These are phyloP conservation scores for Pseudonectria buxi DNA, from an alignment of 2,329 filamentous ascomycete species.

Conservation along the genomic window DNA sequence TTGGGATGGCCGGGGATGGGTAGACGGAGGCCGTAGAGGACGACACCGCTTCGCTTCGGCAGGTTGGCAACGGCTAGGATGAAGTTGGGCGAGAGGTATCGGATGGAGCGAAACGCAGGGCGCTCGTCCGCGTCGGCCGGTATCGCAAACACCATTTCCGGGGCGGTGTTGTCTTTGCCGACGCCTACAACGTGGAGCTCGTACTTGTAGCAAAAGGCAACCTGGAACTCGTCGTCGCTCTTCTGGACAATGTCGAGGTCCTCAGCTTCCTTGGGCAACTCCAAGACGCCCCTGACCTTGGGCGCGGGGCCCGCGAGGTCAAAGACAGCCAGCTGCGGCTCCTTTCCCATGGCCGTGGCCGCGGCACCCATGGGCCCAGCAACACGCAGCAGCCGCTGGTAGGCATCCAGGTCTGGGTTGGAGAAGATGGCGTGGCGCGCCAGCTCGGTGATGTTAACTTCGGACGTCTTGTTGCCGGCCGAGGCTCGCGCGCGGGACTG, in stretches of 20 bases:
- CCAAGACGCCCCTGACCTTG: conserved; percentile 42
- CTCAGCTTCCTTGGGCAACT: conserved; percentile 51
- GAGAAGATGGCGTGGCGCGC: conserved; percentile 48
- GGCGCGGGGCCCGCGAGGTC: conserved; percentile 46
- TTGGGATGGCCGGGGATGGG: conserved; percentile 31
- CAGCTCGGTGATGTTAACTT: conserved; percentile 42
- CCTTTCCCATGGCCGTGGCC: conserved; percentile 68
- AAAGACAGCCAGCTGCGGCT: conserved; percentile 76
- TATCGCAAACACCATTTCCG: conserved; percentile 50
- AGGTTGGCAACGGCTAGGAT: conserved; percentile 52
- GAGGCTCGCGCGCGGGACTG: conserved; percentile 28
- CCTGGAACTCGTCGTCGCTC: conserved; percentile 55
- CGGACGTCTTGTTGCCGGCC: conserved; percentile 21
- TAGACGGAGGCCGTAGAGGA: conserved; percentile 51
- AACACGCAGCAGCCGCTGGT: conserved; percentile 54
- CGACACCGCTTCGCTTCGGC: conserved; percentile 50
- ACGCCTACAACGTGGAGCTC: conserved; percentile 65
- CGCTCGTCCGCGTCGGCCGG: conserved; percentile 40
- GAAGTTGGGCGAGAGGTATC: conserved; percentile 53
- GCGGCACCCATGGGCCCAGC: conserved; percentile 66
- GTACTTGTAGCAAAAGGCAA: conserved; percentile 73
- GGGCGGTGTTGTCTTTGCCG: conserved; percentile 40
- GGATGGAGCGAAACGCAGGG: conserved; percentile 50
- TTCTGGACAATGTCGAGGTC: conserved; percentile 64
- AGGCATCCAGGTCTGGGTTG: conserved; percentile 42